Conservation (phyloP, 257 asterid species). For the Salvia miltiorrhiza region DNA sequence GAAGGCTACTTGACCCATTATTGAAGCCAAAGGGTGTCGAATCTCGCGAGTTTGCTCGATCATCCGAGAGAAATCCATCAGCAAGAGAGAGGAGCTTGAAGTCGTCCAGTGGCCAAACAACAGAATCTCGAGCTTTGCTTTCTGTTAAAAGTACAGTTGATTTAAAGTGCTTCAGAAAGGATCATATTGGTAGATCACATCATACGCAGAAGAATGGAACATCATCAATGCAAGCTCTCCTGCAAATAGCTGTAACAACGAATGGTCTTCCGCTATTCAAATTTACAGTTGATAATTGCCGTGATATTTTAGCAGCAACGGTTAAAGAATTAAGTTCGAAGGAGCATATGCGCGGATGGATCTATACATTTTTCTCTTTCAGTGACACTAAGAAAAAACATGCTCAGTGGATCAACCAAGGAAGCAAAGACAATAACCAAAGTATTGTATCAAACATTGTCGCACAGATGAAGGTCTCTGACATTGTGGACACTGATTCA, state of each 20-base stretch:
- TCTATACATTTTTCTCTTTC: slow-evolving; percentile 59
- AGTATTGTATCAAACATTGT: slow-evolving; percentile 52
- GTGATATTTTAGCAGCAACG: slow-evolving; percentile 69
- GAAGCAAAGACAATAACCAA: slow-evolving; percentile 39
- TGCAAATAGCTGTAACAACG: slow-evolving; percentile 66
- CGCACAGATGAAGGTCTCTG: slow-evolving; percentile 74
- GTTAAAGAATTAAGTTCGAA: slow-evolving; percentile 38
- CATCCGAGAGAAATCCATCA: slow-evolving; percentile 29
- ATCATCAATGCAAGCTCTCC: slow-evolving; percentile 55
- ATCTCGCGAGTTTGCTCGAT: slow-evolving; percentile 25
- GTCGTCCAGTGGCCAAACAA: slow-evolving; percentile 25
- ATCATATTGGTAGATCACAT: slow-evolving; percentile 29
- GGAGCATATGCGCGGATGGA: slow-evolving; percentile 39
- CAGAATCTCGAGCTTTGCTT: slow-evolving; percentile 31
- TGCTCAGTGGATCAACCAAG: slow-evolving; percentile 47
- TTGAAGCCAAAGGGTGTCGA: slow-evolving; percentile 53
- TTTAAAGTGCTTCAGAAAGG: slow-evolving; percentile 36
- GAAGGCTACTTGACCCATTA: slow-evolving; percentile 75
- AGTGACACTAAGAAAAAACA: slow-evolving; percentile 55
- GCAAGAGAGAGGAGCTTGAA: slow-evolving; percentile 22
- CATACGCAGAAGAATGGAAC: slow-evolving; percentile 31
- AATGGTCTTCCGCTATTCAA: slow-evolving; percentile 74
- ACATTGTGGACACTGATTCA: slow-evolving; percentile 28
- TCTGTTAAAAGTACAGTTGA: slow-evolving; percentile 40
- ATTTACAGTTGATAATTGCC: slow-evolving; percentile 63